These are phyloP conservation scores for Crithidia mellificae DNA, from an alignment of 208 protist genomes.

Conservation along the genomic window DNA sequence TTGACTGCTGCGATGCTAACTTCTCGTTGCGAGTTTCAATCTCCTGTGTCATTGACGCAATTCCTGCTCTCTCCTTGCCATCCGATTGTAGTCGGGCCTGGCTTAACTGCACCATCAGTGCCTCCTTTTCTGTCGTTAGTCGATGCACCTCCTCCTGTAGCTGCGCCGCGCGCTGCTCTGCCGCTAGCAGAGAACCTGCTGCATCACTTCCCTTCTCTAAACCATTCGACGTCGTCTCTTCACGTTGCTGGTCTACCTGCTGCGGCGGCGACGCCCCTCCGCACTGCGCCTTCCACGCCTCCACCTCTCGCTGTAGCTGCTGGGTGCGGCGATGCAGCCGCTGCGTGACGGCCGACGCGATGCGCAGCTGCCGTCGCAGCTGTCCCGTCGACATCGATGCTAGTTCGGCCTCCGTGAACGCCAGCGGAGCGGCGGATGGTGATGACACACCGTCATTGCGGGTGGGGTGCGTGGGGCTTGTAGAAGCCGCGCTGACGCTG, in stretches of 20 bases:
- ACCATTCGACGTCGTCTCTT: not conserved
- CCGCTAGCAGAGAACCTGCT: not conserved
- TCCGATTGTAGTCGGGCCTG: not conserved
- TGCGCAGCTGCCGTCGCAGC: slow-evolving; percentile 28
- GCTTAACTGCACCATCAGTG: slow-evolving; percentile 4
- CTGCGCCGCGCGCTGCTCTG: not conserved
- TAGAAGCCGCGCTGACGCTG: not conserved
- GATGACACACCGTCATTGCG: not conserved
- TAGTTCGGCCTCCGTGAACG: slow-evolving; percentile 26
- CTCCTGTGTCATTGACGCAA: too few relatives aligned
- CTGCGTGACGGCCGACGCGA: slow-evolving; percentile 22
- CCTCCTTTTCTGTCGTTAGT: slow-evolving; percentile 19
- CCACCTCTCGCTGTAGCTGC: slow-evolving; percentile 16
- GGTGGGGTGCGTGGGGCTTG: not conserved
- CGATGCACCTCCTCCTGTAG: slow-evolving; percentile 14
- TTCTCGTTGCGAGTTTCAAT: too few relatives aligned
- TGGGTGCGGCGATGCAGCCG: slow-evolving; percentile 22
- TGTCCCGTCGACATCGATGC: slow-evolving; percentile 13
- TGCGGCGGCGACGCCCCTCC: not conserved
- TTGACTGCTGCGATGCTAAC: too few relatives aligned
- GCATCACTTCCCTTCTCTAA: too few relatives aligned
- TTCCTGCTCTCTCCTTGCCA: not conserved
- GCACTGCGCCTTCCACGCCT: slow-evolving; percentile 8
- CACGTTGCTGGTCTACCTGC: not conserved
- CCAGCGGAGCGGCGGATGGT: not conserved